Conservation (phyloP, 192 early-diverging fungal species). For the Entomortierella lignicola region DNA sequence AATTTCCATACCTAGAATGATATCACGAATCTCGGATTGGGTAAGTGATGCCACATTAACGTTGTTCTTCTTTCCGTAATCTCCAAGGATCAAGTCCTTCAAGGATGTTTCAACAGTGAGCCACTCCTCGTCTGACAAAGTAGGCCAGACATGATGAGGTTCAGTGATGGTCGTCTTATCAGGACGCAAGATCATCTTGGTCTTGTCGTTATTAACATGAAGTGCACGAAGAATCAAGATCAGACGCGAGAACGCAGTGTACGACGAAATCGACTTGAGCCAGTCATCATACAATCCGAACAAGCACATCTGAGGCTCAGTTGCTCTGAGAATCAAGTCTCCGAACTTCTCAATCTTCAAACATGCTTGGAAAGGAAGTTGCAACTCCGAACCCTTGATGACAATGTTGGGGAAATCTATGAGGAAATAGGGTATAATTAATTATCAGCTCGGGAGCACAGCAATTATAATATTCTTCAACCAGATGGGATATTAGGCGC, state of each 20-base stretch:
- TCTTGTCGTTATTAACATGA: slow-evolving; percentile 98
- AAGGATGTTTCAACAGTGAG: slow-evolving; percentile 92
- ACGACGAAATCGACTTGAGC: slow-evolving; percentile 93
- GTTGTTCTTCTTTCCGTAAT: slow-evolving; percentile 99
- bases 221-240: slow-evolving; percentile 96
- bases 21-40: slow-evolving; percentile 96
- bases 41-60: slow-evolving; percentile 98
- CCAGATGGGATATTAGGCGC: neutral
- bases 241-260: slow-evolving; percentile 98
- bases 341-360: slow-evolving; percentile 99
- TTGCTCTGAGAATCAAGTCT: slow-evolving; percentile 97
- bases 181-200: slow-evolving; percentile 95
- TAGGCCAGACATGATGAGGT: slow-evolving; percentile 98
- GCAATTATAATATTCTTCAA: neutral
- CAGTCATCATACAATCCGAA: slow-evolving; percentile 97
- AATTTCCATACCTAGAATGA: slow-evolving; percentile 99
- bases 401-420: slow-evolving; percentile 99
- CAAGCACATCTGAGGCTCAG: slow-evolving; percentile 96
- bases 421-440: slow-evolving; percentile 1
- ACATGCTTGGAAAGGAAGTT: slow-evolving; percentile 97
- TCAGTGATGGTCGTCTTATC: slow-evolving; percentile 94
- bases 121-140: slow-evolving; percentile 97
- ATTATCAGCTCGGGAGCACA: too few relatives aligned
- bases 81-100: slow-evolving; percentile 97
- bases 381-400: slow-evolving; percentile 97